phyloP scores from a whole-genome alignment of 192 early-diverging fungal genomes.

The Lunasporangiospora selenospora region DNA sequence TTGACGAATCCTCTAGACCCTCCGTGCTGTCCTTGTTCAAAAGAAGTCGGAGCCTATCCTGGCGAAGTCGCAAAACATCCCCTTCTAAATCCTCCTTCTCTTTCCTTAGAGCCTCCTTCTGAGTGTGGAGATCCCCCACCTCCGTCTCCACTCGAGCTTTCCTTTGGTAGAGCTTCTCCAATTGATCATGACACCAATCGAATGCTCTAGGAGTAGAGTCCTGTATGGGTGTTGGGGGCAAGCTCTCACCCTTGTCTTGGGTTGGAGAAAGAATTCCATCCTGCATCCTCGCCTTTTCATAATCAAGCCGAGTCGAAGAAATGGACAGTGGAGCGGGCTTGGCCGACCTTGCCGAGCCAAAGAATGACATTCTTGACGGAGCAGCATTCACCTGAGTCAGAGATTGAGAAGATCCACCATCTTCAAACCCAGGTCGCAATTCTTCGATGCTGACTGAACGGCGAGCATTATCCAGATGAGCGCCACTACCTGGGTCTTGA shows the following conservation, averaged over 20 bases:
- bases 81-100: slow-evolving; percentile 12
- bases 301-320: too few relatives aligned
- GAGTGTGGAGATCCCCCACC: slow-evolving; percentile 10
- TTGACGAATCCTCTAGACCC: not conserved
- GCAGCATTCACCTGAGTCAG: not conserved
- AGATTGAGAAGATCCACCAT: too few relatives aligned
- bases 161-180: slow-evolving; percentile 27
- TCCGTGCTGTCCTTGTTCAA: not conserved
- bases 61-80: slow-evolving; percentile 18
- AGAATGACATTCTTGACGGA: not conserved
- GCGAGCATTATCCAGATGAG: not conserved
- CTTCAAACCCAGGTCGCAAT: not conserved
- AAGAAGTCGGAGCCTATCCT: slow-evolving; percentile 17
- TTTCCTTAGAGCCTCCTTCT: slow-evolving; percentile 6
- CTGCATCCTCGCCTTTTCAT: not conserved
- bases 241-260: not conserved
- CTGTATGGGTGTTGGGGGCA: not conserved
- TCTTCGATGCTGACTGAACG: not conserved
- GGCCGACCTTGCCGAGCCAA: not conserved
- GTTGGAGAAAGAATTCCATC: not conserved
- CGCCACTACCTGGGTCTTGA: slow-evolving; percentile 13
- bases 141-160: slow-evolving; percentile 22
- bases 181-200: slow-evolving; percentile 18
- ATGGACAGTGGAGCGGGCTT: not conserved
- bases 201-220: not conserved